A percentile compares a stretch with the other conserved stretches of the same genome.
These are phyloP conservation scores for Aspergillus fijiensis DNA, from an alignment of 2,329 filamentous ascomycete genomes.

Conservation along the genomic window DNA sequence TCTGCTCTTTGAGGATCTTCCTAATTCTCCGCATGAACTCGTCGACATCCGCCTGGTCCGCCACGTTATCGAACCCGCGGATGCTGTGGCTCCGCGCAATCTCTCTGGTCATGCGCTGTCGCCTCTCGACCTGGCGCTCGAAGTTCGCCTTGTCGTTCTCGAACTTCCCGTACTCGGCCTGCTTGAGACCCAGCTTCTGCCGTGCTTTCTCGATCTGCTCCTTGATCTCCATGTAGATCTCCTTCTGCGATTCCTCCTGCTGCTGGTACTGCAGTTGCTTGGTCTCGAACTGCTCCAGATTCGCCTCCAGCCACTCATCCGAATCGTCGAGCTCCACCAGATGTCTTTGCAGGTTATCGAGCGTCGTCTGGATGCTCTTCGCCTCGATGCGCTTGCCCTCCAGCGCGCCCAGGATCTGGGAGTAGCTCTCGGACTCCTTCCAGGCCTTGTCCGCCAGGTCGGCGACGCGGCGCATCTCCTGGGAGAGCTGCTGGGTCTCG, in stretches of 20 bases:
- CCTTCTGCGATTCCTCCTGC: conserved; percentile 62
- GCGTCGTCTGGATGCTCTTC: conserved; percentile 66
- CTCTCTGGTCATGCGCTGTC: conserved; percentile 73
- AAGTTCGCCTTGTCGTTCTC: conserved; percentile 85
- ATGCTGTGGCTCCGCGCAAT: conserved; percentile 75
- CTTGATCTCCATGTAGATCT: conserved; percentile 65
- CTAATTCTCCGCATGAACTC: conserved; percentile 77
- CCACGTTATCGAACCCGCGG: conserved; percentile 76
- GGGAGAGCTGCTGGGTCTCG: conserved; percentile 61
- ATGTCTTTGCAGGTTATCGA: conserved; percentile 67
- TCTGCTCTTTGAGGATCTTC: conserved; percentile 75
- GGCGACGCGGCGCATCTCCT: conserved; percentile 45
- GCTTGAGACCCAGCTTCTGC: conserved; percentile 39
- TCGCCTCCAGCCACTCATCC: conserved; percentile 70
- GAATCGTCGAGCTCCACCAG: conserved; percentile 76
- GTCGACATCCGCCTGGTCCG: conserved; percentile 70
- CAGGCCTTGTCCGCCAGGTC: conserved; percentile 64
- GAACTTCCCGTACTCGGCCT: conserved; percentile 63
- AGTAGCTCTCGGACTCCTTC: conserved; percentile 70
- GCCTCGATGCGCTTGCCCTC: conserved; percentile 74
- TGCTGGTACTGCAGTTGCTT: conserved; percentile 65
- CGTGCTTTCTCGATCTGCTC: conserved; percentile 51
- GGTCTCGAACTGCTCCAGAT: conserved; percentile 74
- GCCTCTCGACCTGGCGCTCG: conserved; percentile 72
- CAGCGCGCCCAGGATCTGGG: conserved; percentile 72